Evolutionary conservation across 495 filamentous ascomycete species (phyloP).

Genomic region (Podospora pseudocomata): DNA sequence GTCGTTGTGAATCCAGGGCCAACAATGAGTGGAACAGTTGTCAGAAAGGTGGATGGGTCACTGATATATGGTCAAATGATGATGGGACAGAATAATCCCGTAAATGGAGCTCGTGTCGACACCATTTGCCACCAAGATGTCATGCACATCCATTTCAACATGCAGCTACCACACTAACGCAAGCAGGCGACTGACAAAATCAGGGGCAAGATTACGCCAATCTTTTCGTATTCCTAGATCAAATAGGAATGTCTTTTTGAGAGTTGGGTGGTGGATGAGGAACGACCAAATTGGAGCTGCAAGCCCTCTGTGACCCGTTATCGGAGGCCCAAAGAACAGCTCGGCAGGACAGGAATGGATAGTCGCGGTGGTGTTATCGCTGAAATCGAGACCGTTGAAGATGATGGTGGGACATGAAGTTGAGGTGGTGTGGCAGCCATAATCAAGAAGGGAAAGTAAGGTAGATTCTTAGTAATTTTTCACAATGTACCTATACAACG

Average conservation of each 20-base stretch:
- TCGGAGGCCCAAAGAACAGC: conserved; percentile 42
- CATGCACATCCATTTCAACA: conserved; percentile 47
- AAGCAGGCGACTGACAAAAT: conserved; percentile 26
- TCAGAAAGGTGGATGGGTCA: conserved; percentile 49
- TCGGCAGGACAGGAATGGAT: conserved; percentile 32
- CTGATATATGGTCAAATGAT: conserved; percentile 61
- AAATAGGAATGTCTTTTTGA: conserved; percentile 49
- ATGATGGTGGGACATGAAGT: conserved; percentile 48
- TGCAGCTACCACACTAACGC: conserved; percentile 25
- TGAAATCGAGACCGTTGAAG: conserved; percentile 47
- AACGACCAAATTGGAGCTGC: conserved; percentile 50
- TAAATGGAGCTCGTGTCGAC: conserved; percentile 47
- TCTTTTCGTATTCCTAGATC: conserved; percentile 58
- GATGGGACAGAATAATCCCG: conserved; percentile 58
- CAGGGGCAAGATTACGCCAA: conserved; percentile 42
- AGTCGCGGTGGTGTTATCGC: conserved; percentile 52
- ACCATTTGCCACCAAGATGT: conserved; percentile 47
- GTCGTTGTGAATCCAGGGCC: conserved; percentile 53
- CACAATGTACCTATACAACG: too few species aligned
- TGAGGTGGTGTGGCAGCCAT: conserved; percentile 14
- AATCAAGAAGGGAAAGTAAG: not conserved
- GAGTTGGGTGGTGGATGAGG: conserved; percentile 48
- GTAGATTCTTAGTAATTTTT: too few species aligned
- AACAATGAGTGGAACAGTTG: conserved; percentile 50
- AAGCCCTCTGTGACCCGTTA: conserved; percentile 42